Conservation (phyloP, 495 filamentous ascomycete genomes). For the Thozetella sp. region DNA sequence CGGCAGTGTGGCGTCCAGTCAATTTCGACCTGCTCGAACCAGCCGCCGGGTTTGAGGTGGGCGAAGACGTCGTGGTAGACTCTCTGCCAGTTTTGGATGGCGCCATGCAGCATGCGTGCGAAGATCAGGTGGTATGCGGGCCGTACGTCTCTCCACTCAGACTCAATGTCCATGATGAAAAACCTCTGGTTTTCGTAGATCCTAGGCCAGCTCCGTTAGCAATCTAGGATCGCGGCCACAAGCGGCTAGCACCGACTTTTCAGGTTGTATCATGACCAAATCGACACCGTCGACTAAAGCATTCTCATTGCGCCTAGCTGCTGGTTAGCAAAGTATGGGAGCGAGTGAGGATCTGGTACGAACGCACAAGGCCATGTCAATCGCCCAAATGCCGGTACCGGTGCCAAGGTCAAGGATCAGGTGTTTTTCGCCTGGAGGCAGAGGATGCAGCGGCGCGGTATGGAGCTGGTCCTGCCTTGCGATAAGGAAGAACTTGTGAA, state of each 20-base stretch:
- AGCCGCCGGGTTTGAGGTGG: slow-evolving; percentile 56
- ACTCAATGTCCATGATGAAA: slow-evolving; percentile 76
- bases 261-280: slow-evolving; percentile 68
- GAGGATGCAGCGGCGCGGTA: slow-evolving; percentile 48
- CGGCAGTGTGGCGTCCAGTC: slow-evolving; percentile 81
- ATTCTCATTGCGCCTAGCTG: background rate
- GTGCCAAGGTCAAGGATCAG: slow-evolving; percentile 82
- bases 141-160: slow-evolving; percentile 71
- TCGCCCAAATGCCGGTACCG: slow-evolving; percentile 90
- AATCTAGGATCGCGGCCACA: slow-evolving; percentile 2
- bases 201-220: slow-evolving; percentile 37
- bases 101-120: slow-evolving; percentile 78
- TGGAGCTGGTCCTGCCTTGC: slow-evolving; percentile 63
- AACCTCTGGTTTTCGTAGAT: slow-evolving; percentile 74
- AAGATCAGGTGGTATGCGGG: slow-evolving; percentile 87
- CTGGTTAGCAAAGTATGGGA: background rate
- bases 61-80: slow-evolving; percentile 64
- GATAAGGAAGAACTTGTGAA: slow-evolving; percentile 73
- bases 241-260: slow-evolving; percentile 47
- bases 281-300: slow-evolving; percentile 2
- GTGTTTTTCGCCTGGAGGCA: slow-evolving; percentile 14
- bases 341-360: background rate
- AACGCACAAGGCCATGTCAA: slow-evolving; percentile 80
- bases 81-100: slow-evolving; percentile 75
- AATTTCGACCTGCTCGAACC: slow-evolving; percentile 92